Evolutionary conservation across 192 early-diverging fungal species (phyloP).

Genomic region (Dispira simplex): DNA sequence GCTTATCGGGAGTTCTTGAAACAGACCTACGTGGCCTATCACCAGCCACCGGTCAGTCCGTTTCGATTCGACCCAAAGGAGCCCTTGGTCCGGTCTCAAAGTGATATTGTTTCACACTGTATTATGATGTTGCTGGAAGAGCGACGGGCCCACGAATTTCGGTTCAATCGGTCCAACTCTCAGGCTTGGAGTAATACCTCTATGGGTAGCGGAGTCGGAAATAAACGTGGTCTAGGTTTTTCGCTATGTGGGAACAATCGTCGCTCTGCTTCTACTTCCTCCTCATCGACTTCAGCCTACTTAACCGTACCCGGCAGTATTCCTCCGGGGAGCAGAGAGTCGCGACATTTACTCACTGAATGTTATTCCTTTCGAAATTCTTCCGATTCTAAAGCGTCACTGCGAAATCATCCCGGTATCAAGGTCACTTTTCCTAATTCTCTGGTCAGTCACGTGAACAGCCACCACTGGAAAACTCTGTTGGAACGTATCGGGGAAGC

Average conservation of each 20-base stretch:
- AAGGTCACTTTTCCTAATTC: conserved; percentile 1
- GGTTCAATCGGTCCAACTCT: not conserved
- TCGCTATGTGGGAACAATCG: too few species aligned
- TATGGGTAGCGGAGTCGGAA: not conserved
- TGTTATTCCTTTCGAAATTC: not conserved
- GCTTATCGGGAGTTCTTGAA: too few species aligned
- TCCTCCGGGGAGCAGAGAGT: too few species aligned
- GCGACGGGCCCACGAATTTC: not conserved
- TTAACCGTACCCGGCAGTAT: too few species aligned
- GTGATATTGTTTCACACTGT: not conserved
- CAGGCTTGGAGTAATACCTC: not conserved
- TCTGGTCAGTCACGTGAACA: conserved; percentile 8
- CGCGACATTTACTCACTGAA: not conserved
- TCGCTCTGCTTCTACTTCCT: too few species aligned
- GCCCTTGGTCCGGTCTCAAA: not conserved
- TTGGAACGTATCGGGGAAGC: conserved; percentile 2
- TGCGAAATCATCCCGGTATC: not conserved
- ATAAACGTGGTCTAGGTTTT: not conserved
- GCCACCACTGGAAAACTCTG: not conserved
- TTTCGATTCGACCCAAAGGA: too few species aligned
- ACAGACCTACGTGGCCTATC: too few species aligned
- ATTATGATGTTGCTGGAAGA: conserved; percentile 1
- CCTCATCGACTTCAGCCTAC: too few species aligned
- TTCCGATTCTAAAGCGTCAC: not conserved
- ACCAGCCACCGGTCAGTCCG: too few species aligned